Conservation (phyloP, 2,329 filamentous ascomycete species). For the Talaromyces sp. region DNA sequence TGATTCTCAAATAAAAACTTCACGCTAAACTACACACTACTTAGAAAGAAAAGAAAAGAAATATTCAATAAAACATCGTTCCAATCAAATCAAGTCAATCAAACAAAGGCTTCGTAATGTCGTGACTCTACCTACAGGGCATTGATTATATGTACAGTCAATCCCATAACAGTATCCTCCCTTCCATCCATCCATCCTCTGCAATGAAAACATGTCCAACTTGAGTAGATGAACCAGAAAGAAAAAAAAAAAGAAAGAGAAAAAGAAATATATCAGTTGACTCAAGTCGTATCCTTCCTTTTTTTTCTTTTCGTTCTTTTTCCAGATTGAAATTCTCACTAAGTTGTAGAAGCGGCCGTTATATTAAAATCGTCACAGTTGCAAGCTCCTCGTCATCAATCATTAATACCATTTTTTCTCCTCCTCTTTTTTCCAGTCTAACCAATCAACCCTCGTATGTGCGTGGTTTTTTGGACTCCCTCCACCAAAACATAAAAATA, state of each 20-base stretch:
- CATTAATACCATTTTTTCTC: background rate
- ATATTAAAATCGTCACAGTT: background rate
- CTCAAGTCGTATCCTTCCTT: background rate
- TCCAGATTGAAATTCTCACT: background rate
- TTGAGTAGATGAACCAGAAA: background rate
- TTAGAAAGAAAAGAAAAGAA: background rate
- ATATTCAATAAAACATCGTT: background rate
- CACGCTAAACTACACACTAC: background rate
- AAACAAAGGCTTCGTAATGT: background rate
- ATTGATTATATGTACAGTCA: background rate
- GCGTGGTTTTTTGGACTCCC: background rate
- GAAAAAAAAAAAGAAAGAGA: background rate
- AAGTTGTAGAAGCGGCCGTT: background rate
- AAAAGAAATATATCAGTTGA: background rate
- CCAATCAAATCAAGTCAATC: background rate
- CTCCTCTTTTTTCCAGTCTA: background rate
- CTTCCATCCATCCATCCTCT: background rate
- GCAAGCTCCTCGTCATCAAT: background rate
- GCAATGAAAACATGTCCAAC: background rate
- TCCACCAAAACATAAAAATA: background rate
- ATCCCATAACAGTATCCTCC: background rate
- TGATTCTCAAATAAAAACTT: background rate
- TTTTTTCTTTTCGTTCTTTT: background rate
- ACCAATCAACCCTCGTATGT: background rate
- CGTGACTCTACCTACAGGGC: background rate